phyloP scores from a whole-genome alignment of 495 filamentous ascomycete genomes.

The Talaromyces stipitatus region DNA sequence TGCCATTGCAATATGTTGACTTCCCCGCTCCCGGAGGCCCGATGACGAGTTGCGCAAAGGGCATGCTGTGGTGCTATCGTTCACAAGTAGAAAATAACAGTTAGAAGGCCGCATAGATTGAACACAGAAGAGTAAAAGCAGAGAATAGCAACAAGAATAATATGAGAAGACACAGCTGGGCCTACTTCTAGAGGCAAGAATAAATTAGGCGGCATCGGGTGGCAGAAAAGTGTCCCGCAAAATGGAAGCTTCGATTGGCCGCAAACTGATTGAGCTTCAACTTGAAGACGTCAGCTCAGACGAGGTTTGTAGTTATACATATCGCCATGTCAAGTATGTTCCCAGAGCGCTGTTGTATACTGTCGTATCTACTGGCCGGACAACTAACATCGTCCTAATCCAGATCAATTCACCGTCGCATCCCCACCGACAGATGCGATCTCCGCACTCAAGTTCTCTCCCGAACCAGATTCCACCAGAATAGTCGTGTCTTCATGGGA shows the following conservation, averaged over 20 bases:
- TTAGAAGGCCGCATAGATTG: too few relatives aligned
- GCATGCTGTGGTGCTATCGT: conserved; percentile 29
- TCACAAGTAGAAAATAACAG: background rate
- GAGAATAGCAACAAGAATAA: too few relatives aligned
- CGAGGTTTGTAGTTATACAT: background rate
- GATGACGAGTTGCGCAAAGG: conserved; percentile 72
- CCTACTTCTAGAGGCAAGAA: background rate
- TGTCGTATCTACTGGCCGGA: background rate
- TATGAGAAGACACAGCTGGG: background rate
- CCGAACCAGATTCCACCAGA: conserved; percentile 51
- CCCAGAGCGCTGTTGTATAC: too few relatives aligned
- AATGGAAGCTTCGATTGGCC: conserved; percentile 21
- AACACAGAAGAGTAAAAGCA: background rate
- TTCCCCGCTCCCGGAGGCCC: conserved; percentile 92
- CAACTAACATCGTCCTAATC: background rate
- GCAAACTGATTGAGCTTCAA: conserved; percentile 11
- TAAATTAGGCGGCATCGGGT: background rate
- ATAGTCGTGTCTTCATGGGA: conserved; percentile 95
- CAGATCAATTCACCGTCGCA: conserved; percentile 39
- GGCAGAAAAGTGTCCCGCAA: conserved; percentile 10
- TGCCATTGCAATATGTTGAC: conserved; percentile 96
- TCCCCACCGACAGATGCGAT: conserved; percentile 81
- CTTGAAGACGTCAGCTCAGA: background rate
- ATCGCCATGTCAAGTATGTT: conserved; percentile 7
- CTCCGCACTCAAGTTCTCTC: conserved; percentile 78